Base-by-base conservation (phyloP, 225 moss, liverwort and hornwort genomes). In the Marchantia paleacea region DNA sequence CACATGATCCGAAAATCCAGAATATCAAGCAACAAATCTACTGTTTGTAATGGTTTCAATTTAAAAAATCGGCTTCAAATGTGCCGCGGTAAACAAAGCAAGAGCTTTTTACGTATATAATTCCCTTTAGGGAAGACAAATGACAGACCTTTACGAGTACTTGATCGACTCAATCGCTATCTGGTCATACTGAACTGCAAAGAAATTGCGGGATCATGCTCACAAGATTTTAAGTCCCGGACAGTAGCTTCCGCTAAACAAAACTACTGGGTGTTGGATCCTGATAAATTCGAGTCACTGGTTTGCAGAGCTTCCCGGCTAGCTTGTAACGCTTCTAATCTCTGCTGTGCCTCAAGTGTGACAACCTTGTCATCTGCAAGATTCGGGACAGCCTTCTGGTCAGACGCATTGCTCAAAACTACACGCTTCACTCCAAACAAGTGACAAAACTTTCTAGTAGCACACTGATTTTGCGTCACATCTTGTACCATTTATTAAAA, bases 321-420 rank as follows among this genome's bases (percentile, higher is more conserved):
- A 63, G 82, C 84, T 69, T 84, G 84, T 54, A 87, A 49, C 2
- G 82, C 84, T 69, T 87, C 87, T 26, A 77, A 76, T 74, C 87
- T 79, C 77, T 84, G 84, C 49, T 87, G 87, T 72, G 87, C 87
- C 82, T 87, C 87, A 10, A 87, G 82, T 50, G 87, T 82, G 15
- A 87, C 80, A 58, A 87, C 87, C 73, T 87, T 87, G 8, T 87
- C 87, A 84, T 87, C 87, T 87, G 55, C 87, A 20, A 70, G 26
- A 54, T 57, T 2, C 5, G 39, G 10, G 52, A 50, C 50, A 72
- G 72, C 52, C 19, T 22, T 7, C 47, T 48, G 6, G 39, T 71
- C 49, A 50, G 20, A 49, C 2, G 12, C 69, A 10, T 39, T 39
- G 39, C 39, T 39, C 39, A 2, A 39, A 39, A 39, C 5, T 39